phyloP scores from a whole-genome alignment of 257 asterid genomes.

The Nicotiana benthamiana region DNA sequence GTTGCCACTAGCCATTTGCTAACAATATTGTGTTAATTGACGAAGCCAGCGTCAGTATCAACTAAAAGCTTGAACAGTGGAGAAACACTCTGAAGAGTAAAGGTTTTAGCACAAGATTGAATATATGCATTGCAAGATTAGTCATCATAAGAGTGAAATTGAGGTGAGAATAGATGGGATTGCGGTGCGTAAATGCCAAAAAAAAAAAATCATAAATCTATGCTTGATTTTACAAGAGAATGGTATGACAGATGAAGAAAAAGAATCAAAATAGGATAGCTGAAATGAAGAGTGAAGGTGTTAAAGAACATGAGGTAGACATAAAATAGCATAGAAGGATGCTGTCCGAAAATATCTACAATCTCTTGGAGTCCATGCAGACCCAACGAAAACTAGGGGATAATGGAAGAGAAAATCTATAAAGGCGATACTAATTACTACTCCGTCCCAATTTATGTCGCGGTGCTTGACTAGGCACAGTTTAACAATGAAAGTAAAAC shows the following conservation, averaged over 20 bases:
- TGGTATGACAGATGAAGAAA: background rate
- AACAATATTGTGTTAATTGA: background rate
- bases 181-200: background rate
- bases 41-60: background rate
- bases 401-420: background rate
- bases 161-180: background rate
- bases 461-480: no score
- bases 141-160: background rate
- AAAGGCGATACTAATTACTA: background rate
- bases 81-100: background rate
- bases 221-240: background rate
- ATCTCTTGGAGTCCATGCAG: background rate
- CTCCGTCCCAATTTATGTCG: no score
- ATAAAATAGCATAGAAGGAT: background rate
- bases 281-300: background rate
- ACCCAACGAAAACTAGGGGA: background rate
- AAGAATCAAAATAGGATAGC: background rate
- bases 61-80: background rate
- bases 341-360: background rate
- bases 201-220: background rate
- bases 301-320: background rate
- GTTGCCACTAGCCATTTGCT: no score
- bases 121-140: background rate
- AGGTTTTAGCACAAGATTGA: background rate
- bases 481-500: no score